Conservation (phyloP, 2,329 filamentous ascomycete species). For the Ilyonectria destructans region DNA sequence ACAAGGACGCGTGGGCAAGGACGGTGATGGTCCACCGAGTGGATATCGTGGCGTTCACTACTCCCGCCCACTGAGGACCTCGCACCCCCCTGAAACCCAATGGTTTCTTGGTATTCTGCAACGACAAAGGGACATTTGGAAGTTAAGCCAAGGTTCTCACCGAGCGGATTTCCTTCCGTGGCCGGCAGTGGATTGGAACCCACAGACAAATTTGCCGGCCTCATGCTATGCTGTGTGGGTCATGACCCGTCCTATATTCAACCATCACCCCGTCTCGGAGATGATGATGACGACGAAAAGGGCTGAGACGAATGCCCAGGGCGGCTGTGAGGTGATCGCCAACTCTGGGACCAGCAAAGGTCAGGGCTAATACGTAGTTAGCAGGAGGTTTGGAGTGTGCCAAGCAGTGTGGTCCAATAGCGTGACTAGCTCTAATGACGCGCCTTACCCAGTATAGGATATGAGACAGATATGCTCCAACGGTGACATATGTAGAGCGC, state of each 20-base stretch:
- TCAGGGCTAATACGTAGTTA: conserved; percentile 10
- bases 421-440: not conserved
- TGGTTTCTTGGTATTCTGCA: conserved; percentile 32
- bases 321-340: conserved; percentile 9
- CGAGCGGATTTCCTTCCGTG: conserved; percentile 34
- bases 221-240: conserved; percentile 22
- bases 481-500: not conserved
- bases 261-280: not conserved
- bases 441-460: not conserved
- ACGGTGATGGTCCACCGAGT: conserved; percentile 8
- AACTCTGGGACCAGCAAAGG: not conserved
- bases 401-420: not conserved
- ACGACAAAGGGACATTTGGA: conserved; percentile 25
- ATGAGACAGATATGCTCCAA: conserved; percentile 3
- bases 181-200: conserved; percentile 43
- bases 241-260: not conserved
- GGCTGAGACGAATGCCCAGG: conserved; percentile 5
- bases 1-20: conserved; percentile 27
- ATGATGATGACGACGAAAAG: conserved; percentile 22
- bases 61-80: conserved; percentile 18
- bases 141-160: conserved; percentile 46
- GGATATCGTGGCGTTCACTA: conserved; percentile 21
- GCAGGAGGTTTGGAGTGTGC: not conserved
- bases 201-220: conserved; percentile 13
- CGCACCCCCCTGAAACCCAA: conserved; percentile 41